A percentile compares a stretch with the other conserved stretches of the same genome.
These are phyloP conservation scores for Rhododendron ferrugineum DNA, from an alignment of 148 eudicot species.

Conservation along the genomic window DNA sequence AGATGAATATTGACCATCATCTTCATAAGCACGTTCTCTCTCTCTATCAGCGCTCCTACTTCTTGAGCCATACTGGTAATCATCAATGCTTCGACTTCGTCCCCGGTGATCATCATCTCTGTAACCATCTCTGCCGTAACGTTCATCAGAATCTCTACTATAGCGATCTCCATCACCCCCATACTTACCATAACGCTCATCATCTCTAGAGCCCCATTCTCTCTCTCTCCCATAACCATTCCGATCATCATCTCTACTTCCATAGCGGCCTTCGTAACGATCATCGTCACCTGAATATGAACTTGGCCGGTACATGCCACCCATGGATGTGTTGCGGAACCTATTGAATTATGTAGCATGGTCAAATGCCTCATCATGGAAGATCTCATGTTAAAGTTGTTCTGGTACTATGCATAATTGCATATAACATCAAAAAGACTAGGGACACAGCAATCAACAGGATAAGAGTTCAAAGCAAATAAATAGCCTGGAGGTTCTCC, in stretches of 20 bases:
- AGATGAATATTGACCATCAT: conserved; percentile 75
- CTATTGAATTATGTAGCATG: conserved; percentile 27
- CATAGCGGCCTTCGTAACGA: conserved; percentile 46
- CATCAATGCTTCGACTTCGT: conserved; percentile 65
- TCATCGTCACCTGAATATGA: conserved; percentile 57
- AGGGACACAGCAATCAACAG: neutral
- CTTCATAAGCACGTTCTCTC: conserved; percentile 63
- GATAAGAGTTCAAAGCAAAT: neutral
- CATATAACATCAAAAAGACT: neutral
- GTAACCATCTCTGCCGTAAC: conserved; percentile 52
- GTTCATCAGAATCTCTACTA: conserved; percentile 60
- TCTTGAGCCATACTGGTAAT: conserved; percentile 52
- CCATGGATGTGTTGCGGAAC: conserved; percentile 63
- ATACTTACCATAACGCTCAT: conserved; percentile 62
- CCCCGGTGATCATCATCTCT: conserved; percentile 75
- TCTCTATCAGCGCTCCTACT: conserved; percentile 83
- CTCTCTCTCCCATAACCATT: conserved; percentile 83
- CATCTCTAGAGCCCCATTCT: conserved; percentile 59
- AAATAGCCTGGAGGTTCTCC: neutral
- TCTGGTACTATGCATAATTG: neutral
- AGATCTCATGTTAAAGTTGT: neutral
- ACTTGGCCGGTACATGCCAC: conserved; percentile 77
- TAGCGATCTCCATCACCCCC: conserved; percentile 67
- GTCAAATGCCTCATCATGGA: neutral
- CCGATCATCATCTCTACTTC: conserved; percentile 62